Conservation (phyloP, 2,329 filamentous ascomycete species). For the Fusarium vanettenii region DNA sequence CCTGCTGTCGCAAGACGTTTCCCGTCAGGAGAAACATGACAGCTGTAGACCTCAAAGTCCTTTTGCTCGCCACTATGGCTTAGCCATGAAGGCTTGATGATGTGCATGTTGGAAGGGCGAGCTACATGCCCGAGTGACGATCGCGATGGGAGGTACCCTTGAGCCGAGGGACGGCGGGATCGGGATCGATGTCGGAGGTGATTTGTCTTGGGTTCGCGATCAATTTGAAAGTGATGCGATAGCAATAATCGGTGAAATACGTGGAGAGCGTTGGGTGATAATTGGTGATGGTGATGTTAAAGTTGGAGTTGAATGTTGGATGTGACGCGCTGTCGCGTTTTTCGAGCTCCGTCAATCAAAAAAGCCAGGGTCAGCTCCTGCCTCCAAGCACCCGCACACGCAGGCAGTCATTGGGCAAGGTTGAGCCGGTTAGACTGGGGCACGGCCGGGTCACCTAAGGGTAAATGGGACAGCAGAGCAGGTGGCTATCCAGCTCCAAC, state of each 20-base stretch:
- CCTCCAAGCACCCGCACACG: slow-evolving; percentile 1
- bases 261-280: slow-evolving; percentile 1
- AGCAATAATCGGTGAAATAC: neutral
- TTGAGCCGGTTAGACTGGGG: neutral
- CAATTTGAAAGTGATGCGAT: slow-evolving; percentile 12
- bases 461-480: neutral
- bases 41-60: slow-evolving; percentile 98
- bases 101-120: slow-evolving; percentile 69
- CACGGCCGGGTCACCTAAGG: neutral
- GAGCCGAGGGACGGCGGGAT: slow-evolving; percentile 4
- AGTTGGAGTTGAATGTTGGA: slow-evolving; percentile 23
- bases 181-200: neutral
- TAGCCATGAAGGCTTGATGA: slow-evolving; percentile 96
- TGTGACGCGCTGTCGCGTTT: slow-evolving; percentile 39
- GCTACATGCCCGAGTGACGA: slow-evolving; percentile 36
- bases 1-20: slow-evolving; percentile 92
- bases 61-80: slow-evolving; percentile 97
- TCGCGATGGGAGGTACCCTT: slow-evolving; percentile 1
- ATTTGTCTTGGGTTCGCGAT: neutral
- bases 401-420: slow-evolving; percentile 5
- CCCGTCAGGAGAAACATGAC: slow-evolving; percentile 95
- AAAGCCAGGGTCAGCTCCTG: slow-evolving; percentile 28
- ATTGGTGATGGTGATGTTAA: slow-evolving; percentile 15
- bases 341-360: slow-evolving; percentile 33
- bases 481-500: neutral